phyloP scores from a whole-genome alignment of 257 asterid genomes.

The Thymus quinquecostatus region DNA sequence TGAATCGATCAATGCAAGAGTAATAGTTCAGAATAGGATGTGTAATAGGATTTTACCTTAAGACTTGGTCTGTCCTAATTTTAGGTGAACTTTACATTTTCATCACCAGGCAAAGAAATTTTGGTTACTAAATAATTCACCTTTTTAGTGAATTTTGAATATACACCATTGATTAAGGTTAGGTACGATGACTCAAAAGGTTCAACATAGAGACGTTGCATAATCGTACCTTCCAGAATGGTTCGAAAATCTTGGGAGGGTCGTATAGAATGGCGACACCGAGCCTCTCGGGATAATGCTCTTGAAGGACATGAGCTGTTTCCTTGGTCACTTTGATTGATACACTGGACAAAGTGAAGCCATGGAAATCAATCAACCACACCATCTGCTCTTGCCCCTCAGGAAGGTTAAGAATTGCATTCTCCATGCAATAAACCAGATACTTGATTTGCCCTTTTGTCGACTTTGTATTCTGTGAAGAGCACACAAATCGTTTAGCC shows the following conservation, averaged over 20 bases:
- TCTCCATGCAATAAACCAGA: constrained; percentile 97
- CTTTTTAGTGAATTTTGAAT: no score
- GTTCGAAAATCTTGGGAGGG: constrained; percentile 88
- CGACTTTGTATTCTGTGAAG: constrained; percentile 77
- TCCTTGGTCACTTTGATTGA: constrained; percentile 81
- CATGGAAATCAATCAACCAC: constrained; percentile 93
- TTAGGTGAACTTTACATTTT: no score
- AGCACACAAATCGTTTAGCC: neutral
- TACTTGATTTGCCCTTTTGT: constrained; percentile 78
- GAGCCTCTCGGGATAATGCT: constrained; percentile 94
- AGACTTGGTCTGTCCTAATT: no score
- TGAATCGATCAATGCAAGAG: neutral
- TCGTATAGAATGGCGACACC: constrained; percentile 79
- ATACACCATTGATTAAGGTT: no score
- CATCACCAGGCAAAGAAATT: no score
- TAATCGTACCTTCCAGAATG: constrained; percentile 82
- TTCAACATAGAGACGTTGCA: neutral
- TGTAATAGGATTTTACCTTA: no score
- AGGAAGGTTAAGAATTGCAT: constrained; percentile 67
- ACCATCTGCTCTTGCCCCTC: constrained; percentile 80
- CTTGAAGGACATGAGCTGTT: constrained; percentile 86
- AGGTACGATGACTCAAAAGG: no score
- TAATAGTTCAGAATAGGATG: no score
- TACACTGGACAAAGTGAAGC: constrained; percentile 65
- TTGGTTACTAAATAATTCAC: no score